A percentile compares a stretch with the other conserved stretches of the same genome.
These are phyloP conservation scores for Plectosphaerella sp. DNA, from an alignment of 2,329 filamentous ascomycete genomes.

Conservation along the genomic window DNA sequence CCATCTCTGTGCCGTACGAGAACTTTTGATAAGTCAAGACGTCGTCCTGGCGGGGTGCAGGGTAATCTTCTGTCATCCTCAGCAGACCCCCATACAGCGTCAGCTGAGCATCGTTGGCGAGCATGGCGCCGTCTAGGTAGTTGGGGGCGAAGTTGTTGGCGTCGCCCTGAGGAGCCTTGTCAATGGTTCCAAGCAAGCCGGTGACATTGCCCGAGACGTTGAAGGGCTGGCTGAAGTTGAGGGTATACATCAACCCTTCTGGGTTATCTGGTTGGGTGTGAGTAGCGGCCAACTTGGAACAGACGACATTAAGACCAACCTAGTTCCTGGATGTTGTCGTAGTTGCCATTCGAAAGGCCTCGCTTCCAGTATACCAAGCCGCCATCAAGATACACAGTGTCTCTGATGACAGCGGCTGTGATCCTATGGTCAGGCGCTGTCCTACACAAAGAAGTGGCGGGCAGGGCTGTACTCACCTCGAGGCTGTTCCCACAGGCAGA, in stretches of 20 bases:
- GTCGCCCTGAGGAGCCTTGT: constrained; percentile 44
- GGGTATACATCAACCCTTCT: constrained; percentile 47
- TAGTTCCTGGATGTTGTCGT: constrained; percentile 11
- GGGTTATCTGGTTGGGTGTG: constrained; percentile 38
- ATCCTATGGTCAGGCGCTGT: constrained; percentile 13
- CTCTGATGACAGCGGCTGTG: constrained; percentile 52
- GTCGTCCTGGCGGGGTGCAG: constrained; percentile 33
- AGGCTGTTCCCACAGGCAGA: constrained; percentile 53
- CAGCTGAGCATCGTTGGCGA: constrained; percentile 60
- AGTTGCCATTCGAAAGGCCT: constrained; percentile 39
- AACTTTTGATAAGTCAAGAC: constrained; percentile 49
- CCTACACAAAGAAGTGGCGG: too few relatives aligned
- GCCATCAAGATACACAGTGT: constrained; percentile 63
- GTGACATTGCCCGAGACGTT: constrained; percentile 49
- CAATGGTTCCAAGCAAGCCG: constrained; percentile 39
- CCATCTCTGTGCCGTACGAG: constrained; percentile 35
- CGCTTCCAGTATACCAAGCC: constrained; percentile 51
- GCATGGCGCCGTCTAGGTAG: constrained; percentile 59
- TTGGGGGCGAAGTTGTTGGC: constrained; percentile 50
- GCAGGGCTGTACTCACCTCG: constrained; percentile 27
- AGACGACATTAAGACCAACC: not conserved
- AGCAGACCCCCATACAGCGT: constrained; percentile 60
- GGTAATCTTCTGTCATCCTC: constrained; percentile 24
- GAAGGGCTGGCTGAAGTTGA: constrained; percentile 57
- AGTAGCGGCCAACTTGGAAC: constrained; percentile 3